Evolutionary conservation across 257 asterid species (phyloP), one percentile per base, ranked within the genome.

Genomic region (Jacaranda mimosifolia): DNA sequence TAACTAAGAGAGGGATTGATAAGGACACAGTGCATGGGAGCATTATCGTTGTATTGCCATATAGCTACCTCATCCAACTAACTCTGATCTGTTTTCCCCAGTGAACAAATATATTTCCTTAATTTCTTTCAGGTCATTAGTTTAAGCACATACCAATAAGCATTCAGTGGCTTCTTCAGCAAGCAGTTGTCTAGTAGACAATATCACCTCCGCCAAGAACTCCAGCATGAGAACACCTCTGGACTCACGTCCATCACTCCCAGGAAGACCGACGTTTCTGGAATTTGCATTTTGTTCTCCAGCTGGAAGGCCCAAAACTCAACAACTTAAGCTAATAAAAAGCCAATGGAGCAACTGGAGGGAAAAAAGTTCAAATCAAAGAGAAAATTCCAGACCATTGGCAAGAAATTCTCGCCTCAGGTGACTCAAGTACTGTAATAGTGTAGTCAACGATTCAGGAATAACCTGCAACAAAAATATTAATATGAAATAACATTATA

Each of bases 401-500:
- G 83, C 83, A 68, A 79, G 46, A 81, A 90, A 89, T 77, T 93
- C 99, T 83, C 82, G 96, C 80, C 92, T 86, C 89, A 96, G 76
- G 81, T 91, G 95, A 81, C 75, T 80, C 79, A 84, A 63, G 83
- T 92, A 93, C 77, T 89, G 97, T 45, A 82, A 77, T 84, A 93
- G 87, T 56, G 99, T 96, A 70, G 95, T 87, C 87, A 96, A 79
- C 17, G 99, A 88, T 87, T 96, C 99, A 13, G 86, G 89, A 55
- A 85, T 85, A 73, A 82, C 38, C 98, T 96, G 92, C 90, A 84
- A 65, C n/a, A 68, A 40, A 52, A 75, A 38, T 53, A 59, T 68
- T 57, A 77, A 72, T 32, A 76, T 45, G 12, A 62, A 66, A 35
- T n/a, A 70, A 58, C 58, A 69, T 39, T 19, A 35, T 18, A 38